Evolutionary conservation across 306 rosid species (phyloP).

Genomic region (Casuarina glauca): DNA sequence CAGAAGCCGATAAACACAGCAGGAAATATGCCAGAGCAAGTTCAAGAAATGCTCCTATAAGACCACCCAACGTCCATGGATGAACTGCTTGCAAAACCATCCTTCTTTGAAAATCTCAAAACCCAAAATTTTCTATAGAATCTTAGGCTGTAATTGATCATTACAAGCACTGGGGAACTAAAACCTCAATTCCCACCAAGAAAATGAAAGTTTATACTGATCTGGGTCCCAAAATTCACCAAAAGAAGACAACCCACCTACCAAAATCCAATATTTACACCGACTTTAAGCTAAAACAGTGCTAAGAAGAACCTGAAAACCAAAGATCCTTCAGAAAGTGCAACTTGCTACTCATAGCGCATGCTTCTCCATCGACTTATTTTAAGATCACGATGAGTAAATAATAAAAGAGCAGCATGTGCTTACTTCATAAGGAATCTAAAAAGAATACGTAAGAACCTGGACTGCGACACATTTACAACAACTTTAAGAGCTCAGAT

Average conservation of each 20-base stretch:
- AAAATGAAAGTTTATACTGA: background rate
- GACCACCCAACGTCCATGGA: constrained; percentile 72
- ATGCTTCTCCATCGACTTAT: background rate
- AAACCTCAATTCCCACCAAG: constrained; percentile 26
- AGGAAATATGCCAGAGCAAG: constrained; percentile 69
- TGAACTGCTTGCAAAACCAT: constrained; percentile 57
- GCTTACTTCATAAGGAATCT: constrained; percentile 13
- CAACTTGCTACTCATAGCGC: background rate
- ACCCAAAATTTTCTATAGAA: constrained; percentile 16
- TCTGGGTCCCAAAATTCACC: constrained; percentile 4
- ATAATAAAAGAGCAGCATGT: background rate
- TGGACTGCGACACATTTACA: background rate
- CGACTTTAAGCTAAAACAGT: background rate
- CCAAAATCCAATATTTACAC: background rate
- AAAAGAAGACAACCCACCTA: background rate
- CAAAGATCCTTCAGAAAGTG: constrained; percentile 12
- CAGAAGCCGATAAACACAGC: constrained; percentile 55
- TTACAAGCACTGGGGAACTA: constrained; percentile 13
- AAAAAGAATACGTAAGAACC: background rate
- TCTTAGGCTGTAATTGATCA: constrained; percentile 25
- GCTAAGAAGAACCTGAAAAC: background rate
- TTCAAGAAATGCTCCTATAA: constrained; percentile 64
- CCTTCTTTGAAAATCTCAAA: constrained; percentile 33
- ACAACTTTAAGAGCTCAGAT: background rate
- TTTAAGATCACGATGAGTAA: background rate